Evolutionary conservation across 2,329 filamentous ascomycete species (phyloP).

Genomic region (Rhynchosporium agropyri): DNA sequence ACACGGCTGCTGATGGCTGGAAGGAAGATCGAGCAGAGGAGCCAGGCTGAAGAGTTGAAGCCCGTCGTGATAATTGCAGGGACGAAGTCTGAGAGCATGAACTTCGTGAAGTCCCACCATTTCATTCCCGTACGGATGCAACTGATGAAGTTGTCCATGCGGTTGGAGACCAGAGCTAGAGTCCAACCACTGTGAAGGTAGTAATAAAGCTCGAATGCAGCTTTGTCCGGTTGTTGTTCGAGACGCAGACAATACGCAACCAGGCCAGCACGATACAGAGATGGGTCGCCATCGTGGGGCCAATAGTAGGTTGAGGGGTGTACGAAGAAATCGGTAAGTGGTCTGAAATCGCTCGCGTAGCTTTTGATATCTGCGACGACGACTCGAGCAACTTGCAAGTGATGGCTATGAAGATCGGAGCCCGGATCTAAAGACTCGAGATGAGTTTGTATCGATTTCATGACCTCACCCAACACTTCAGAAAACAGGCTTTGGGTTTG

Average conservation of each 20-base stretch:
- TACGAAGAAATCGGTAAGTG: slow-evolving; percentile 37
- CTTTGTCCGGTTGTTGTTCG: slow-evolving; percentile 26
- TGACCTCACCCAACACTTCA: slow-evolving; percentile 32
- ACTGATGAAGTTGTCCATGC: slow-evolving; percentile 24
- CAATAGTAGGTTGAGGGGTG: slow-evolving; percentile 36
- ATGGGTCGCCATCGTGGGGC: slow-evolving; percentile 38
- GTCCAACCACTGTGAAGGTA: slow-evolving; percentile 39
- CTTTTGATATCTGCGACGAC: slow-evolving; percentile 35
- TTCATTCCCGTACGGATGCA: slow-evolving; percentile 32
- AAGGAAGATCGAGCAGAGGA: slow-evolving; percentile 35
- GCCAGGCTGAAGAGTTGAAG: slow-evolving; percentile 34
- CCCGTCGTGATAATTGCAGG: slow-evolving; percentile 36
- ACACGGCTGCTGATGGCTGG: slow-evolving; percentile 28
- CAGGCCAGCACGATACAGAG: slow-evolving; percentile 37
- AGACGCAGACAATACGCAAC: slow-evolving; percentile 37
- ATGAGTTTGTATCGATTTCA: slow-evolving; percentile 36
- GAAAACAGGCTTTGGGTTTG: slow-evolving; percentile 28
- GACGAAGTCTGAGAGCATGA: slow-evolving; percentile 36
- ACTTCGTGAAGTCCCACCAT: slow-evolving; percentile 34
- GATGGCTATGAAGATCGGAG: slow-evolving; percentile 29
- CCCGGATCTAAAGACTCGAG: slow-evolving; percentile 31
- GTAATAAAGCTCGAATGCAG: slow-evolving; percentile 35
- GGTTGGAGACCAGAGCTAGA: slow-evolving; percentile 29
- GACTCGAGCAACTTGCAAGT: slow-evolving; percentile 34
- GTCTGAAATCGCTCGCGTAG: slow-evolving; percentile 35